Base-by-base conservation (phyloP, 768 basidiomycete genomes). In the Obba rivulosa region DNA sequence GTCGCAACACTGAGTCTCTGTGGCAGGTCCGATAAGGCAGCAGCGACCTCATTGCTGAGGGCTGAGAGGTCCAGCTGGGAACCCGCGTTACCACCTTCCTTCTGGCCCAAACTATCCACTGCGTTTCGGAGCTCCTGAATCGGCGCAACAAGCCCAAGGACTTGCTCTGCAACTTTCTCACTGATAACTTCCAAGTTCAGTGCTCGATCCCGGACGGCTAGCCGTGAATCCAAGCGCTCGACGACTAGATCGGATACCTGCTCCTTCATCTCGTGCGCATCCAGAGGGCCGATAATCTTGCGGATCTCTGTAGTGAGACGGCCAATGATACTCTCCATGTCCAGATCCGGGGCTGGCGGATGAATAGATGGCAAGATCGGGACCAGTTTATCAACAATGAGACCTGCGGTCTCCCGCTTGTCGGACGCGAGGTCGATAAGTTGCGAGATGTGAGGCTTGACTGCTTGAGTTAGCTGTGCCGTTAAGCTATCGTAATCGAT, bases 171-270 rank as follows among this genome's bases (percentile, higher is more conserved):
- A 5, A 91, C 73, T 54, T 72, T 83, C 22, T 65, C 61, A 1
- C 78, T 71, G 39, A 89, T 63, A 3, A 67, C 65, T 34, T 88
- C 85, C 16, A 80, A 66, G 56, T 79, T 85, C 57, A 85, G 77
- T 5, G 76, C 63, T 59, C 83, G 81, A 63, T 92, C 89, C 8
- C 89, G 77, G 22, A 88, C 82, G 34, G 87, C 78, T 41, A 92
- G 73, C 17, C 88, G 80, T 10, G 89, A 85, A 57, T 91, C 86
- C 10, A 92, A 73, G 22, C 90, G 80, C 61, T 90, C 90, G 8
- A 92, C 86, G 1, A 92, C 90, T 23, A 92, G 77, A 61, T 91
- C 90, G 2, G 90, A 86, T 0, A 92, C 88, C 58, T 89, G 87
- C 59, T 92, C 90, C 70, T 89, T 90, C 62, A 92, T 87, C 62